phyloP scores from a whole-genome alignment of 768 basidiomycete genomes.

The Leccinum aurantiacum region DNA sequence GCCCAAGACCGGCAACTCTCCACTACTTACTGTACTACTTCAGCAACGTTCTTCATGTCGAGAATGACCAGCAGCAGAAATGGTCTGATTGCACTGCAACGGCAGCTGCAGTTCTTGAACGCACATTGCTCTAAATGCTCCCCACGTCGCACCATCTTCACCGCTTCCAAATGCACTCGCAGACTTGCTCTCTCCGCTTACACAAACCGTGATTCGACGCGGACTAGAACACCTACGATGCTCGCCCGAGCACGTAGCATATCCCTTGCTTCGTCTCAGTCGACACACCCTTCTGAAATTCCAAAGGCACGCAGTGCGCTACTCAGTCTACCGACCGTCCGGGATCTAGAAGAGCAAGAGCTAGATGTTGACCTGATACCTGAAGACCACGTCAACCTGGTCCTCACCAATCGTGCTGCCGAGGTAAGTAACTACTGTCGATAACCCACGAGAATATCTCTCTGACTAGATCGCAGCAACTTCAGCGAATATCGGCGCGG shows the following conservation, averaged over 20 bases:
- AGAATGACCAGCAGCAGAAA: conserved; percentile 6
- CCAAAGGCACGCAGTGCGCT: conserved; percentile 49
- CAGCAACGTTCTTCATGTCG: not conserved
- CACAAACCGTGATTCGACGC: not conserved
- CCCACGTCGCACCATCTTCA: not conserved
- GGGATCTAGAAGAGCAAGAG: conserved; percentile 59
- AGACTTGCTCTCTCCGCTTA: not conserved
- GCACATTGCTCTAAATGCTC: not conserved
- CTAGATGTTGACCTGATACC: conserved; percentile 61
- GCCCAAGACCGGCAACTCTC: not conserved
- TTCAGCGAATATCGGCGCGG: conserved; percentile 59
- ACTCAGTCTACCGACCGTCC: conserved; percentile 48
- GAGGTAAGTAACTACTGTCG: conserved; percentile 35
- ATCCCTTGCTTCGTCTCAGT: conserved; percentile 14
- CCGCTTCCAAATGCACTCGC: not conserved
- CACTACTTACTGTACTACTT: not conserved
- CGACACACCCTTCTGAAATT: conserved; percentile 40
- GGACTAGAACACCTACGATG: not conserved
- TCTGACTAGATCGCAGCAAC: conserved; percentile 56
- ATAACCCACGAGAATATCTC: not conserved
- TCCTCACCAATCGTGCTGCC: conserved; percentile 72
- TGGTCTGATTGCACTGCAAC: not conserved
- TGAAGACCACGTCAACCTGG: conserved; percentile 50
- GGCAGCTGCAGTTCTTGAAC: not conserved
- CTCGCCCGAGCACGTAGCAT: not conserved